These are phyloP conservation scores for Begonia peltatifolia DNA, from an alignment of 306 rosid genomes.

Conservation along the genomic window DNA sequence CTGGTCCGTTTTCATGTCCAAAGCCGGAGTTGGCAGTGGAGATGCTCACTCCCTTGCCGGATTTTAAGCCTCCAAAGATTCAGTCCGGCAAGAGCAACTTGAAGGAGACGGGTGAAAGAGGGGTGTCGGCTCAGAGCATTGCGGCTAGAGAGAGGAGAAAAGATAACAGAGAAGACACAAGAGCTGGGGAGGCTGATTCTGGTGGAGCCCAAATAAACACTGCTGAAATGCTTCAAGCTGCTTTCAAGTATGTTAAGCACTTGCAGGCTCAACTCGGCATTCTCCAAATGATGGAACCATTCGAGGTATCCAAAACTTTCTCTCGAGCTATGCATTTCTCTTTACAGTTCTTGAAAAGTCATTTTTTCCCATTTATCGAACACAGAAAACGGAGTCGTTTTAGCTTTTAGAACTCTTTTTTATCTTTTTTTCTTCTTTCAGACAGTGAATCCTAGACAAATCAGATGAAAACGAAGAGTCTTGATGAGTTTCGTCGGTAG, in stretches of 20 bases:
- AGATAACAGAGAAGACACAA: conserved; percentile 56
- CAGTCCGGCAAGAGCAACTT: too few species aligned
- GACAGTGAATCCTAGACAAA: too few species aligned
- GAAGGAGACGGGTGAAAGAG: background rate
- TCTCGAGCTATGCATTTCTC: background rate
- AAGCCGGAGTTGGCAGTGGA: background rate
- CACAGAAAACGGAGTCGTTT: too few species aligned
- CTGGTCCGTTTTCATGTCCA: background rate
- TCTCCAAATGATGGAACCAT: background rate
- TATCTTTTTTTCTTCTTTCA: too few species aligned
- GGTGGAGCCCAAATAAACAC: conserved; percentile 31
- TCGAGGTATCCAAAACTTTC: background rate
- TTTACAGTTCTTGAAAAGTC: too few species aligned
- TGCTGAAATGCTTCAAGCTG: background rate
- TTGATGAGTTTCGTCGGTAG: too few species aligned
- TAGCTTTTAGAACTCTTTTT: too few species aligned
- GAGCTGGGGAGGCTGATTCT: conserved; percentile 66
- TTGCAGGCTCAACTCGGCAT: background rate
- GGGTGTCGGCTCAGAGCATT: conserved; percentile 40
- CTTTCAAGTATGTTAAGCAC: conserved; percentile 2
- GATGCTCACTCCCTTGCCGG: background rate
- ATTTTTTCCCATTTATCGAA: too few species aligned
- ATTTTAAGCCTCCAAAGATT: background rate
- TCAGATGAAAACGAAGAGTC: too few species aligned
- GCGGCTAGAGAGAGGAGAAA: conserved; percentile 76